Evolutionary conservation across 192 early-diverging fungal genomes (phyloP).

Genomic region (Podochytrium sp.): DNA sequence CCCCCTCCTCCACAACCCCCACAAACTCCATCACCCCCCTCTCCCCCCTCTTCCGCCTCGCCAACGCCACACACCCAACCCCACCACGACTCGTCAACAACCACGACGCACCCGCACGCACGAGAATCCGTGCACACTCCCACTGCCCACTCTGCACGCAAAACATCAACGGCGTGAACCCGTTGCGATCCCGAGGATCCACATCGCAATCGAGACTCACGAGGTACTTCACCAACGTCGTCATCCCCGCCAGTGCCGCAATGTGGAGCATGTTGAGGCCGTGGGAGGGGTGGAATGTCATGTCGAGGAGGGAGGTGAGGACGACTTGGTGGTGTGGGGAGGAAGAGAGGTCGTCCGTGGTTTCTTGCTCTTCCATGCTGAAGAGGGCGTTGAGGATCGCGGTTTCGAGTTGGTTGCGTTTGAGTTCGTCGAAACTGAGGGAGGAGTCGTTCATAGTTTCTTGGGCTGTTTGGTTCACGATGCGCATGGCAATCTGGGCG

Average conservation of each 20-base stretch:
- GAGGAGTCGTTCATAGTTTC: slow-evolving; percentile 19
- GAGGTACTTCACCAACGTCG: slow-evolving; percentile 44
- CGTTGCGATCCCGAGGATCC: slow-evolving; percentile 34
- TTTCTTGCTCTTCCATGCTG: not conserved
- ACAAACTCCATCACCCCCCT: not conserved
- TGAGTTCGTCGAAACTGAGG: slow-evolving; percentile 15
- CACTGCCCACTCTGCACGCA: slow-evolving; percentile 35
- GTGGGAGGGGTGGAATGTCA: slow-evolving; percentile 13
- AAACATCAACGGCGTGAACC: slow-evolving; percentile 45
- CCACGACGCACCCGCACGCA: slow-evolving; percentile 34
- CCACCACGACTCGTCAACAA: slow-evolving; percentile 17
- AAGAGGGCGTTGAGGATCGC: slow-evolving; percentile 18
- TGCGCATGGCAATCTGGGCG: slow-evolving; percentile 67
- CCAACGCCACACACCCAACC: slow-evolving; percentile 21
- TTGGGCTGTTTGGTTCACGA: slow-evolving; percentile 52
- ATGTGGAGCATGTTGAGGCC: slow-evolving; percentile 40
- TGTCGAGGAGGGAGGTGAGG: slow-evolving; percentile 16
- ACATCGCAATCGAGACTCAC: slow-evolving; percentile 27
- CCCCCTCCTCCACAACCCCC: not conserved
- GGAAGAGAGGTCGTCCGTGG: not conserved
- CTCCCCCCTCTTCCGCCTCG: slow-evolving; percentile 6
- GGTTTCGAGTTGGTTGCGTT: slow-evolving; percentile 21
- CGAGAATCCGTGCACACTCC: slow-evolving; percentile 27
- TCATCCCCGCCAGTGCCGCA: slow-evolving; percentile 33
- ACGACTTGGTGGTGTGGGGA: slow-evolving; percentile 1